A percentile compares a stretch with the other conserved stretches of the same genome.
phyloP scores from a whole-genome alignment of 2,329 filamentous ascomycete species.

The Colletotrichum cuscutae region DNA sequence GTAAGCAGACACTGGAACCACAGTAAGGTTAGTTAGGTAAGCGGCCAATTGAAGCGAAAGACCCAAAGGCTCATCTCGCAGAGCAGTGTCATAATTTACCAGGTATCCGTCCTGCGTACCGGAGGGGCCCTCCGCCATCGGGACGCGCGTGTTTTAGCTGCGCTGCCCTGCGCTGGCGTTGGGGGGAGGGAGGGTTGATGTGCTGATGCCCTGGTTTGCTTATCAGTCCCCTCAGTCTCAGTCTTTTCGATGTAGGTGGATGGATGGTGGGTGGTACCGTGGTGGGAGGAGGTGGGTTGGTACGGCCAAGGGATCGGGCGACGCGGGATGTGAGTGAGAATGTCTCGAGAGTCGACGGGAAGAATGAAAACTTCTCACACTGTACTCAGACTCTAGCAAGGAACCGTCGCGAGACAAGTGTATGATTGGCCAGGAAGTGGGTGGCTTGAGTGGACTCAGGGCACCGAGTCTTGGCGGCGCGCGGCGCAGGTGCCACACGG shows the following conservation, averaged over 20 bases:
- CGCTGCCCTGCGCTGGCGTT: background rate
- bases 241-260: too few relatives aligned
- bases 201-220: background rate
- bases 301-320: conserved; percentile 1
- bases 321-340: conserved; percentile 1
- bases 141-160: conserved; percentile 16
- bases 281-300: background rate
- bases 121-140: background rate
- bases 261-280: background rate
- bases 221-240: background rate
- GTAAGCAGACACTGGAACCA: too few relatives aligned
- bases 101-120: background rate
- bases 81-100: conserved; percentile 21
- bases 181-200: too few relatives aligned
- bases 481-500: conserved; percentile 31
- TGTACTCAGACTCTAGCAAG: conserved; percentile 23
- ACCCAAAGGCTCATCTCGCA: conserved; percentile 12
- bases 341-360: background rate
- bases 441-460: conserved; percentile 14
- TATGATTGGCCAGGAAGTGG: conserved; percentile 7
- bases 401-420: background rate
- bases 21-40: too few relatives aligned
- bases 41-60: background rate
- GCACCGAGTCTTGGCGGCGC: conserved; percentile 27
- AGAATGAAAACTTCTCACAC: background rate